Conservation (phyloP, 2,329 filamentous ascomycete genomes). For the Erysiphe neolycopersici region DNA sequence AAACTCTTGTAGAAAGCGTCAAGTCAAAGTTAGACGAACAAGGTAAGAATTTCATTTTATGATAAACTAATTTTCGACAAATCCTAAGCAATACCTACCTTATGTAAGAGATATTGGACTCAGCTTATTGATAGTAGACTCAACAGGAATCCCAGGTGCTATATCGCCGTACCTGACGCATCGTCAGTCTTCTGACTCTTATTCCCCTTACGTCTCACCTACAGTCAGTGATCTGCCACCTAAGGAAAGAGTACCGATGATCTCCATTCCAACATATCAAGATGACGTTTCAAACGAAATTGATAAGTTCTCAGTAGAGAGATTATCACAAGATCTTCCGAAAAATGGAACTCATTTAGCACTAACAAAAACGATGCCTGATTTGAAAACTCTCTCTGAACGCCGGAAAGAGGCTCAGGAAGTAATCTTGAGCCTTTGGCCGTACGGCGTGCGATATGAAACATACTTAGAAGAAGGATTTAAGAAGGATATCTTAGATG, state of each 20-base stretch:
- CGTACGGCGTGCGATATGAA: conserved; percentile 43
- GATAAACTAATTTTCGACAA: no score
- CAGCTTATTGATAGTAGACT: no score
- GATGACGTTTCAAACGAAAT: background rate
- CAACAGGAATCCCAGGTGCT: no score
- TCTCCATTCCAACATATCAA: background rate
- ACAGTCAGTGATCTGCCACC: background rate
- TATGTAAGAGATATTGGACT: no score
- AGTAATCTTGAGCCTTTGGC: conserved; percentile 36
- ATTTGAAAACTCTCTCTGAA: conserved; percentile 6
- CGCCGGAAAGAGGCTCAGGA: conserved; percentile 29
- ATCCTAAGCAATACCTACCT: no score
- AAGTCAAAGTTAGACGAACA: no score
- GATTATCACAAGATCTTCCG: background rate
- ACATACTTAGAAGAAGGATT: conserved; percentile 50
- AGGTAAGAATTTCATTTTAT: no score
- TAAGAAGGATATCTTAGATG: conserved; percentile 30
- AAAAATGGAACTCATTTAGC: background rate
- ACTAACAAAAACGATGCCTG: background rate
- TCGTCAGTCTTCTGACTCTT: conserved; percentile 8
- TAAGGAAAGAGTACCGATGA: background rate
- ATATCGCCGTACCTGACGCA: no score
- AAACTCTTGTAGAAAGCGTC: no score
- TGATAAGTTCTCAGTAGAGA: background rate
- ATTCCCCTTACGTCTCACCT: conserved; percentile 7